phyloP scores from a whole-genome alignment of 2,329 filamentous ascomycete genomes.

The Apiospora phragmitis region DNA sequence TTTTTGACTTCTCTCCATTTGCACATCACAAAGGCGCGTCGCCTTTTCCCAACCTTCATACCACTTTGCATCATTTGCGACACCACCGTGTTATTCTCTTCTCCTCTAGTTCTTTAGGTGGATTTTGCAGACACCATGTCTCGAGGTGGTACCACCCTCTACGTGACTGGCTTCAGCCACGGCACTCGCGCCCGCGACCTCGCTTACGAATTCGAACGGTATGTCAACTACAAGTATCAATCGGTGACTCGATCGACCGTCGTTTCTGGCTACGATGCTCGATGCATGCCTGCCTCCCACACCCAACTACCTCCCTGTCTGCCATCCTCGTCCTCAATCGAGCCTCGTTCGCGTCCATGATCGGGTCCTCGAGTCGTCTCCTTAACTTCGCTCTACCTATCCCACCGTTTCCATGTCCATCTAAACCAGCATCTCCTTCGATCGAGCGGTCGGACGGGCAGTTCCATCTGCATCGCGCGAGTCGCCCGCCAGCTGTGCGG shows the following conservation, averaged over 20 bases:
- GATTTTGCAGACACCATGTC: constrained; percentile 62
- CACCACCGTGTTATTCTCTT: not conserved
- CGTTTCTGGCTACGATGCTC: constrained; percentile 45
- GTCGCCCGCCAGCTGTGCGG: constrained; percentile 36
- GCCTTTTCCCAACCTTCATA: not conserved
- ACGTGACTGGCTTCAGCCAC: constrained; percentile 99
- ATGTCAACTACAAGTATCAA: constrained; percentile 66
- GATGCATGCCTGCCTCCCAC: constrained; percentile 31
- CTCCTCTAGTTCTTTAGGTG: not conserved
- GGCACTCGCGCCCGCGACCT: constrained; percentile 98
- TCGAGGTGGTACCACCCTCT: constrained; percentile 90
- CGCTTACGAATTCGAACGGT: constrained; percentile 99
- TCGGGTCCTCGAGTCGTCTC: constrained; percentile 42
- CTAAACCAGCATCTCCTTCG: constrained; percentile 40
- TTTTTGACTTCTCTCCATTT: not conserved
- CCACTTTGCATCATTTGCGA: not conserved
- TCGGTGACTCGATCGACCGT: constrained; percentile 48
- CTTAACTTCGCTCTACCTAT: constrained; percentile 29
- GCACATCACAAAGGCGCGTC: not conserved
- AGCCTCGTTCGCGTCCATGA: constrained; percentile 29
- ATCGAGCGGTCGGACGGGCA: constrained; percentile 48
- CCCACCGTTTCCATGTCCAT: constrained; percentile 33
- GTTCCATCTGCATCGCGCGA: constrained; percentile 35
- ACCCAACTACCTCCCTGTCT: constrained; percentile 31
- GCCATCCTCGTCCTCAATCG: constrained; percentile 24